These are phyloP conservation scores for Paecilomyces sp. DNA, from an alignment of 2,329 filamentous ascomycete genomes.

Conservation along the genomic window DNA sequence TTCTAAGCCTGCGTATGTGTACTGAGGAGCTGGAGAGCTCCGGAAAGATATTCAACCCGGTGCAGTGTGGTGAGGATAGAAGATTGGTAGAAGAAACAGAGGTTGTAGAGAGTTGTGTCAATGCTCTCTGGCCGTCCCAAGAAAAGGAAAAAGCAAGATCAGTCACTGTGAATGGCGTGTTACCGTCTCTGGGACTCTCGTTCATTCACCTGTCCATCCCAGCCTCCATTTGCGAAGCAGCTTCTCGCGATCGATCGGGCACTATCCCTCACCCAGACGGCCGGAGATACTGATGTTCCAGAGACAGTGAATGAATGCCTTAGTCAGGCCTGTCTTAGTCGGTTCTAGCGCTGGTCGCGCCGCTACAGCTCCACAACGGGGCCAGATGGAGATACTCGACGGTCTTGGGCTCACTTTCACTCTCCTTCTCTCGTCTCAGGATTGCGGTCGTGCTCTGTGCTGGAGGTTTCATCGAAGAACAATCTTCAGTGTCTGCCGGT, in stretches of 20 bases:
- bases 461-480: neutral
- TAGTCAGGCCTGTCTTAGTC: neutral
- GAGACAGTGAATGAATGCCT: neutral
- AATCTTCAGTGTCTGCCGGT: neutral
- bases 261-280: neutral
- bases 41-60: neutral
- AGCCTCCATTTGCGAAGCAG: neutral
- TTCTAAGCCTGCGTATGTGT: neutral
- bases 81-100: neutral
- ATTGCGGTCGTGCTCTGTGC: neutral
- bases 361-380: conserved; percentile 9
- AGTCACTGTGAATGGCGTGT: neutral
- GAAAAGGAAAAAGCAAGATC: neutral
- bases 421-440: neutral
- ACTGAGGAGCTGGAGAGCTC: neutral
- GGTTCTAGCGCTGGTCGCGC: neutral
- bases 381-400: neutral
- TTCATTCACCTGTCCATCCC: neutral
- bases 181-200: neutral
- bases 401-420: neutral
- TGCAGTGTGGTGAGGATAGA: neutral
- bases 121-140: neutral
- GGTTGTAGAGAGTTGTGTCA: neutral
- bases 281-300: neutral
- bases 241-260: neutral